These are phyloP conservation scores for Cnidoscolus chayamansa DNA, from an alignment of 441 rosid species.

Conservation along the genomic window DNA sequence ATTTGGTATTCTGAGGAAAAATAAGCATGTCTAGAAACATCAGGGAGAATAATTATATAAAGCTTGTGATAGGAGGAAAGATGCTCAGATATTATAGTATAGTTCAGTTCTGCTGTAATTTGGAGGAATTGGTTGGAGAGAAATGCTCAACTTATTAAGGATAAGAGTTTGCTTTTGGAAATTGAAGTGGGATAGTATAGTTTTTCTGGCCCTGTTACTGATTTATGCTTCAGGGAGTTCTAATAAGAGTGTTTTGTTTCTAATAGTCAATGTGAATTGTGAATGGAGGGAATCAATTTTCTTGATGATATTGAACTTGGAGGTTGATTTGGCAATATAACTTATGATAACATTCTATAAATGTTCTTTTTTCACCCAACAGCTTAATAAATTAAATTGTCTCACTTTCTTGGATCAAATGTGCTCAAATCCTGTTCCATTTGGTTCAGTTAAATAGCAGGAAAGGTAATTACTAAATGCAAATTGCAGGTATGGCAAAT, in stretches of 20 bases:
- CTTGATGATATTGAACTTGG: not conserved
- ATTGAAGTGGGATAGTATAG: not conserved
- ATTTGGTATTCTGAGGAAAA: not conserved
- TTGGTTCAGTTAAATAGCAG: not conserved
- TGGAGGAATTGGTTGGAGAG: not conserved
- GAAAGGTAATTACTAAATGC: not conserved
- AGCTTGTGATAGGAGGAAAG: not conserved
- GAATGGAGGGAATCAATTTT: not conserved
- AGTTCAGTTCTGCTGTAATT: not conserved
- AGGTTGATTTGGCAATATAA: not conserved
- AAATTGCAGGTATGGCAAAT: conserved; percentile 49
- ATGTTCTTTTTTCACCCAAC: not conserved
- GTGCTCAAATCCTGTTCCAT: conserved; percentile 1
- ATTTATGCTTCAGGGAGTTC: not conserved
- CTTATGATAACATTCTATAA: not conserved
- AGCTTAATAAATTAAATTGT: not conserved
- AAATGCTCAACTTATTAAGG: not conserved
- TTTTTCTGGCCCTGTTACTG: not conserved
- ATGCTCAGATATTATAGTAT: too few relatives aligned
- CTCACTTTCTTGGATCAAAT: not conserved
- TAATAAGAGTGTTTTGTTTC: not conserved
- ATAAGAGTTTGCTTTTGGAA: not conserved
- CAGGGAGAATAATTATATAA: not conserved
- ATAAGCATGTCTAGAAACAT: not conserved
- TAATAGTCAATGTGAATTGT: not conserved